Base-by-base conservation (phyloP, 1,284 basidiomycete species). In the Trametes polyzona region DNA sequence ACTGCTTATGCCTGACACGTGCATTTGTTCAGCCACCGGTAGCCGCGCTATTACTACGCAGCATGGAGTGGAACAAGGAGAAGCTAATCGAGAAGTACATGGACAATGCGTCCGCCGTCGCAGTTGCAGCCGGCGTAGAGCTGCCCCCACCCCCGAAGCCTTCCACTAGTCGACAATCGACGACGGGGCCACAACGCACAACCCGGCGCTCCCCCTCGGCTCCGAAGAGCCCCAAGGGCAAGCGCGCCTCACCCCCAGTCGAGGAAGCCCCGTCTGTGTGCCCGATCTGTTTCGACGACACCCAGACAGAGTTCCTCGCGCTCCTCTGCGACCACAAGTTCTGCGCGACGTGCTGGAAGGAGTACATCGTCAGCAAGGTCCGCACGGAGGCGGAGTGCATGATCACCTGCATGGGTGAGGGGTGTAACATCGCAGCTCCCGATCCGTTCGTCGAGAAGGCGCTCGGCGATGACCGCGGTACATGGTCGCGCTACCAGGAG, bases 51-150 rank as follows among this genome's bases (percentile, higher is more conserved):
- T 80, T 99, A 6, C 79, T 99, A 44, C 87, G 95, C 29, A 80
- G 95, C 75, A 88, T 92, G 78, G 80, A 83, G 44, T 99, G 96
- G 96, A 98, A 99, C 80, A 93, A 93, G 70, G 96, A 99, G 74
- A 88, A 89, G 57, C 83, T 98, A n/a, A 93, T 93, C 62, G 93
- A 97, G 78, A 88, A 90, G 71, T 97, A 93, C 75, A 95, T 96
- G 93, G 95, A 95, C 67, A 90, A 93, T 62, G 83, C 92, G 1
- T 80, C 85, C 16, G 75, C 78, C 9, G 82, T 95, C 4, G 83
- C 89, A 37, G 79, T 83, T 23, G 83, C 85, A 8, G 92, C 94
- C 0, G 95, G 95, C 2, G 74, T 78, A 63, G 61, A 63, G 47
- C 52, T 59, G 12, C 71, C 68, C 71, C 65, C 64, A 40, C 60